Conservation (phyloP, 1,284 basidiomycete species). For the Marasmius sp. region DNA sequence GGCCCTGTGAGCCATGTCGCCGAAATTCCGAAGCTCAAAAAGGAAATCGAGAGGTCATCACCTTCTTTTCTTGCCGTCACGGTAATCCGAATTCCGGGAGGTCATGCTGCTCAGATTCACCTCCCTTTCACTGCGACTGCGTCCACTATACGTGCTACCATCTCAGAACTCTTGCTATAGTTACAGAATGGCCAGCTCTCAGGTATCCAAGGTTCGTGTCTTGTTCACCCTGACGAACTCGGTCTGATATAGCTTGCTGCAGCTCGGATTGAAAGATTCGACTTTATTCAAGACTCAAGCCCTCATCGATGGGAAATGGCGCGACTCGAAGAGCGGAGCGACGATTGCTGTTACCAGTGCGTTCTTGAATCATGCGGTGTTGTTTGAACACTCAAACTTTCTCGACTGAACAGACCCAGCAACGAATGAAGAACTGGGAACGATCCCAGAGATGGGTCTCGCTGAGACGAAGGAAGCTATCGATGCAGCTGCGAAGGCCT, state of each 20-base stretch:
- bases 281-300: constrained; percentile 75
- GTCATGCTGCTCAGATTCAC: not conserved
- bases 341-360: constrained; percentile 77
- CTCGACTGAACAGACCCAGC: constrained; percentile 67
- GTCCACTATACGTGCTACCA: not conserved
- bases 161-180: not conserved
- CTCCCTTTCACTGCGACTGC: not conserved
- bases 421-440: constrained; percentile 76
- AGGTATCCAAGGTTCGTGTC: constrained; percentile 28
- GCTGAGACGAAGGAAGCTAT: constrained; percentile 82
- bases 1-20: no score
- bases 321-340: constrained; percentile 71
- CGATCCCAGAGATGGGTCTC: constrained; percentile 84
- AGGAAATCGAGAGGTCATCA: no score
- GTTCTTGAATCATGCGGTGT: constrained; percentile 25
- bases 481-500: constrained; percentile 71
- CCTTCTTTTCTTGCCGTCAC: no score
- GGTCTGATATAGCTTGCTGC: not conserved
- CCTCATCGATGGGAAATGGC: constrained; percentile 82
- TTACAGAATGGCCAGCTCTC: constrained; percentile 45
- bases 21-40: no score
- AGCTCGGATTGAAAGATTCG: constrained; percentile 79
- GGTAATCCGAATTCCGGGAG: not conserved
- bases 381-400: not conserved
- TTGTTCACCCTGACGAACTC: not conserved